phyloP scores from a whole-genome alignment of 192 early-diverging fungal species.

The Allomyces javanicus region DNA sequence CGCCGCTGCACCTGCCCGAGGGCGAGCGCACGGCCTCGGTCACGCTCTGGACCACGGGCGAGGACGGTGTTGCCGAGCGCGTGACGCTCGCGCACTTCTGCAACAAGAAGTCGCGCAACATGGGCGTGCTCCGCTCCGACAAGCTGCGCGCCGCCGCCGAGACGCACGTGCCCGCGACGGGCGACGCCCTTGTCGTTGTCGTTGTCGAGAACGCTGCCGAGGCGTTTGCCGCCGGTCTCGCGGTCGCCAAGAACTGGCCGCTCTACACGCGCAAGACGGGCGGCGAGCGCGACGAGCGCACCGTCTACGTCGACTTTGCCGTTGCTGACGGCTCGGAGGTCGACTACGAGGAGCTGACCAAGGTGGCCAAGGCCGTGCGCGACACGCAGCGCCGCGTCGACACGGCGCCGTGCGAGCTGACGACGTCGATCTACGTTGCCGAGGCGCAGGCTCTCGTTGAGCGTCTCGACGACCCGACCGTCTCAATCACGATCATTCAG shows the following conservation, averaged over 20 bases:
- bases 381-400: conserved; percentile 19
- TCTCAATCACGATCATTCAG: conserved; percentile 14
- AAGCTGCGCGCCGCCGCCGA: conserved; percentile 11
- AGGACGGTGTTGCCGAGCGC: not conserved
- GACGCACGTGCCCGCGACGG: conserved; percentile 6
- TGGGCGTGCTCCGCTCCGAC: conserved; percentile 19
- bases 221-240: conserved; percentile 4
- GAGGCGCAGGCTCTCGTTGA: conserved; percentile 9
- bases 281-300: not conserved
- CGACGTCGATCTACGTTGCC: conserved; percentile 18
- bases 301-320: conserved; percentile 2
- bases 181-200: conserved; percentile 4
- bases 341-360: not conserved
- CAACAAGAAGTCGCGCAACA: conserved; percentile 12
- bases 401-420: conserved; percentile 21
- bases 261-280: conserved; percentile 12
- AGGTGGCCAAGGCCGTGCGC: conserved; percentile 10
- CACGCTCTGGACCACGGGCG: not conserved
- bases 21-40: not conserved
- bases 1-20: not conserved
- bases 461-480: not conserved
- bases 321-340: conserved; percentile 1
- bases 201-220: conserved; percentile 1
- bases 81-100: conserved; percentile 2
- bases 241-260: conserved; percentile 5